Conservation (phyloP, 371 early-diverging fungal species). For the Actinomucor elegans region DNA sequence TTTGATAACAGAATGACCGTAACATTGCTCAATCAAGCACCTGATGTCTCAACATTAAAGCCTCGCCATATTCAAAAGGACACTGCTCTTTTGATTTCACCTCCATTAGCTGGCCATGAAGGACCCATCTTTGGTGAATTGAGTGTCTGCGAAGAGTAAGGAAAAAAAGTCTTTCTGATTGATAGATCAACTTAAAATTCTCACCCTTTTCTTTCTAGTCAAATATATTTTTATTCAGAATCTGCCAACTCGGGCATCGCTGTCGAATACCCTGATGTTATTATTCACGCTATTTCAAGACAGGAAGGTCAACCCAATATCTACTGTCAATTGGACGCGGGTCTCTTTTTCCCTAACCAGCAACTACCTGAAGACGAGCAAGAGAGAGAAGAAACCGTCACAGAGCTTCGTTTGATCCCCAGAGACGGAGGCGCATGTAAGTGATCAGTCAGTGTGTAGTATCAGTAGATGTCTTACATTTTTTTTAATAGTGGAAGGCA, state of each 20-base stretch:
- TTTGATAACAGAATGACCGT: slow-evolving; percentile 44
- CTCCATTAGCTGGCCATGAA: slow-evolving; percentile 37
- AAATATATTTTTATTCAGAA: slow-evolving; percentile 57
- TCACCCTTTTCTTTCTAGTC: slow-evolving; percentile 14
- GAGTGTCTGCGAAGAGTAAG: slow-evolving; percentile 45
- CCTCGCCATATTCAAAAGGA: slow-evolving; percentile 39
- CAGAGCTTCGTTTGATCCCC: slow-evolving; percentile 71
- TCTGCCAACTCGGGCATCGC: slow-evolving; percentile 51
- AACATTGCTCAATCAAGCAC: slow-evolving; percentile 38
- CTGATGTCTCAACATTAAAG: slow-evolving; percentile 27
- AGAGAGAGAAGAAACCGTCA: slow-evolving; percentile 54
- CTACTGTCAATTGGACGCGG: slow-evolving; percentile 74
- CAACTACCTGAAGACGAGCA: slow-evolving; percentile 51
- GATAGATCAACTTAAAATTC: too few relatives aligned
- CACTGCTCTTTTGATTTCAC: slow-evolving; percentile 30
- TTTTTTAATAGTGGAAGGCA: slow-evolving; percentile 61
- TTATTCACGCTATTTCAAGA: slow-evolving; percentile 81
- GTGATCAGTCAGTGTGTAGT: slow-evolving; percentile 6
- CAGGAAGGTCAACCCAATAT: slow-evolving; percentile 62
- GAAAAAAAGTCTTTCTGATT: too few relatives aligned
- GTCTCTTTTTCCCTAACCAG: slow-evolving; percentile 41
- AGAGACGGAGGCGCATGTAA: slow-evolving; percentile 61
- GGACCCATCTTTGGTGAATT: slow-evolving; percentile 36
- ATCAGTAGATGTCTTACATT: background rate
- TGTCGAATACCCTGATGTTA: slow-evolving; percentile 73